A percentile compares a stretch with the other conserved stretches of the same genome.
phyloP scores from a whole-genome alignment of 2,329 filamentous ascomycete genomes.

The Clonostachys chloroleuca region DNA sequence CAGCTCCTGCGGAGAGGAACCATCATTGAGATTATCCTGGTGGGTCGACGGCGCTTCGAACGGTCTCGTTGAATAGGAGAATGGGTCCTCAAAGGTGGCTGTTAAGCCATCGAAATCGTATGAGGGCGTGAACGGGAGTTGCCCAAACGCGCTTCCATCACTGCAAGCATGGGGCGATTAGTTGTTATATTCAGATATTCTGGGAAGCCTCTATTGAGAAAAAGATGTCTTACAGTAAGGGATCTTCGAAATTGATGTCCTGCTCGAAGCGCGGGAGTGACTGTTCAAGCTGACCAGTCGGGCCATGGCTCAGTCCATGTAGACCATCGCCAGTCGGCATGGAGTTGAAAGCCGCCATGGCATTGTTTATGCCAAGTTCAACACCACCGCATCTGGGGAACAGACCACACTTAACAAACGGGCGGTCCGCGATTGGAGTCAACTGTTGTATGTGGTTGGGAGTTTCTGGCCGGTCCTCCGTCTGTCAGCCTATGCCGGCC shows the following conservation, averaged over 20 bases:
- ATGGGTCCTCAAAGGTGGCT: slow-evolving; percentile 62
- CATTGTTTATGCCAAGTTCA: slow-evolving; percentile 28
- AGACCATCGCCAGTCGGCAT: slow-evolving; percentile 45
- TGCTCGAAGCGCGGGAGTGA: slow-evolving; percentile 46
- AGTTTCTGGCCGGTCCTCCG: too few relatives aligned
- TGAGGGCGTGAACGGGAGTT: slow-evolving; percentile 49
- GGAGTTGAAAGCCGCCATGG: slow-evolving; percentile 55
- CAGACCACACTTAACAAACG: too few relatives aligned
- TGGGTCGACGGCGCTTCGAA: slow-evolving; percentile 36
- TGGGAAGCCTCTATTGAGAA: neutral
- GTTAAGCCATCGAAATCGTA: slow-evolving; percentile 60
- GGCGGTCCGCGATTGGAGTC: too few relatives aligned
- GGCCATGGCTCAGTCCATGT: slow-evolving; percentile 32
- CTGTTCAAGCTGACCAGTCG: slow-evolving; percentile 22
- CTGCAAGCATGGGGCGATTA: slow-evolving; percentile 9
- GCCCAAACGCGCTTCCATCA: slow-evolving; percentile 24
- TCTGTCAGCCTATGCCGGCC: too few relatives aligned
- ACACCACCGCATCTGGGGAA: too few relatives aligned
- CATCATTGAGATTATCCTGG: slow-evolving; percentile 37
- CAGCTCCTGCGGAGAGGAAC: slow-evolving; percentile 49
- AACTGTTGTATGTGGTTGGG: too few relatives aligned
- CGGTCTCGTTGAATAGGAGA: slow-evolving; percentile 45
- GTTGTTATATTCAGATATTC: too few relatives aligned
- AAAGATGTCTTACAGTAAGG: slow-evolving; percentile 43
- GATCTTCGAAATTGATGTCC: slow-evolving; percentile 50